Evolutionary conservation across 805 yeast genomes (phyloP).

Genomic region (Starmerella tilneyi): DNA sequence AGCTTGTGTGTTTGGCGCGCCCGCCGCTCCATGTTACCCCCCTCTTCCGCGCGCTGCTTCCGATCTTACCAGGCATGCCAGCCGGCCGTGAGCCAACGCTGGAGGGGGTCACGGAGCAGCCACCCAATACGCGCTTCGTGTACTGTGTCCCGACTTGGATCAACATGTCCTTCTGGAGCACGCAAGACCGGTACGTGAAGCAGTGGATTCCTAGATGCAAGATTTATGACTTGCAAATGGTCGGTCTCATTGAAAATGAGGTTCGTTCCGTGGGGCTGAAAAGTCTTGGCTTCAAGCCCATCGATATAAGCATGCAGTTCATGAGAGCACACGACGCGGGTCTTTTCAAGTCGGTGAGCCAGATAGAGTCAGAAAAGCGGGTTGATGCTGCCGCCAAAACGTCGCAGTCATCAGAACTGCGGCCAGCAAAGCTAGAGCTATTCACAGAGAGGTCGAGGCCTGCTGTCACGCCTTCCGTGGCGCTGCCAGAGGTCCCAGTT

Average conservation of each 20-base stretch:
- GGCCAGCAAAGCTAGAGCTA: conserved; percentile 1
- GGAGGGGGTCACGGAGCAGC: neutral
- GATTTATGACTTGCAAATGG: conserved; percentile 92
- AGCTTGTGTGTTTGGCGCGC: conserved; percentile 75
- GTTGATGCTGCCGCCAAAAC: conserved; percentile 25
- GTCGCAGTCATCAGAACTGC: conserved; percentile 22
- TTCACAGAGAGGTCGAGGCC: conserved; percentile 3
- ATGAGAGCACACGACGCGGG: conserved; percentile 54
- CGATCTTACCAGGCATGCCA: conserved; percentile 37
- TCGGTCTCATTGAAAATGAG: conserved; percentile 94
- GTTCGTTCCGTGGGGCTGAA: conserved; percentile 57
- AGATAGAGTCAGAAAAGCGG: conserved; percentile 20
- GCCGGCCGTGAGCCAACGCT: conserved; percentile 39
- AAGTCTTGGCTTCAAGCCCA: conserved; percentile 36
- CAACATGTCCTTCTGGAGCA: conserved; percentile 84
- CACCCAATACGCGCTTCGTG: conserved; percentile 14
- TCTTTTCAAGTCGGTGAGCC: conserved; percentile 35
- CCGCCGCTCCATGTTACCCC: conserved; percentile 93
- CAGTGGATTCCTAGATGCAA: conserved; percentile 89
- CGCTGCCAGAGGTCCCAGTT: neutral
- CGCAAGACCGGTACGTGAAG: conserved; percentile 36
- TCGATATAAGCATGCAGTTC: conserved; percentile 28
- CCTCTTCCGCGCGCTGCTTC: conserved; percentile 74
- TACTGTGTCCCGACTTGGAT: conserved; percentile 77
- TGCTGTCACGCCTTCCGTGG: conserved; percentile 11